These are phyloP conservation scores for Aureobasidium sp. DNA, from an alignment of 2,329 filamentous ascomycete species.

Conservation along the genomic window DNA sequence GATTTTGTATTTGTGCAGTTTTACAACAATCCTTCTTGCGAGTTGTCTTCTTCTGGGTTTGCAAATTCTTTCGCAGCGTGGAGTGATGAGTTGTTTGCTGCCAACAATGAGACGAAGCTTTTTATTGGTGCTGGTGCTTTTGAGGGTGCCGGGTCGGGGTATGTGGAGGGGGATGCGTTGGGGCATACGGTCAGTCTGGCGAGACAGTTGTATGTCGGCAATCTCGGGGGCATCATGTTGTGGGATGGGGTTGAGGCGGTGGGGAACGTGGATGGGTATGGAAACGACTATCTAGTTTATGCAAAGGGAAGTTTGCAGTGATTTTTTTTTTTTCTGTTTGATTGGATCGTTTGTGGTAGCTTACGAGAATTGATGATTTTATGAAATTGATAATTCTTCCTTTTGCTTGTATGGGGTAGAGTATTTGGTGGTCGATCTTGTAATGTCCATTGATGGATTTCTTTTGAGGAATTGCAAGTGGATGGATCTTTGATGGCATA, in stretches of 20 bases:
- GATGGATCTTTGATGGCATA: too few relatives aligned
- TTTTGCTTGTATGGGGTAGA: too few relatives aligned
- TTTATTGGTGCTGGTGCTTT: constrained; percentile 32
- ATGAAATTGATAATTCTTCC: too few relatives aligned
- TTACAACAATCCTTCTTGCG: constrained; percentile 38
- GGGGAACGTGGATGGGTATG: constrained; percentile 24
- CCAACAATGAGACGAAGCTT: constrained; percentile 27
- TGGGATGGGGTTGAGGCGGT: constrained; percentile 31
- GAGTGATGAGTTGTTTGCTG: constrained; percentile 25
- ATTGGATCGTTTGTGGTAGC: too few relatives aligned
- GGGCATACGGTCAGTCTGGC: constrained; percentile 26
- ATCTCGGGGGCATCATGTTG: constrained; percentile 37
- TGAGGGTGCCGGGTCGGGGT: constrained; percentile 28
- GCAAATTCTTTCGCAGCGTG: constrained; percentile 27
- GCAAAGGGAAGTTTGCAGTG: constrained; percentile 9
- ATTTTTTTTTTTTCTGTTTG: too few relatives aligned
- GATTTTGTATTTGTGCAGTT: constrained; percentile 39
- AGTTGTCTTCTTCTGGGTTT: constrained; percentile 27
- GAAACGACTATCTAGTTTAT: constrained; percentile 17
- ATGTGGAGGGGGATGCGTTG: constrained; percentile 26
- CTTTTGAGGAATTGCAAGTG: too few relatives aligned
- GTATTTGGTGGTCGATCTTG: too few relatives aligned
- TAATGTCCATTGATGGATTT: too few relatives aligned
- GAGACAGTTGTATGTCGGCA: constrained; percentile 24
- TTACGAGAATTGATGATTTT: not conserved